These are phyloP conservation scores for Forsythia suspensa DNA, from an alignment of 257 asterid genomes.

Conservation along the genomic window DNA sequence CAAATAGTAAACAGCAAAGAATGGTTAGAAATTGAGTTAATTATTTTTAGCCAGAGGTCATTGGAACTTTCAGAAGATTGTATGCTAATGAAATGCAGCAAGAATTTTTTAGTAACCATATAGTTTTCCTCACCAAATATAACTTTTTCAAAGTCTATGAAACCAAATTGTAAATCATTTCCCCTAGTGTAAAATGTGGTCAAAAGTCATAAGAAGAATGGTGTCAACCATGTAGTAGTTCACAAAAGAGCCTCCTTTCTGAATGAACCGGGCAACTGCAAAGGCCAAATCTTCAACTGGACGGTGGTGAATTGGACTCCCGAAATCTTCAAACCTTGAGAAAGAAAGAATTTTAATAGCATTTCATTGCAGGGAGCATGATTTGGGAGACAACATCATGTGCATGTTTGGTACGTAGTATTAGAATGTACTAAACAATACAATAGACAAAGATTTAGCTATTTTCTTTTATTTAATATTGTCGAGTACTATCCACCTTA, in stretches of 20 bases:
- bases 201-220: neutral
- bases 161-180: neutral
- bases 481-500: neutral
- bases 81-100: neutral
- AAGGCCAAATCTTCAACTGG: constrained; percentile 97
- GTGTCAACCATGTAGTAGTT: constrained; percentile 82
- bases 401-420: too few relatives aligned
- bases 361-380: neutral
- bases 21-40: neutral
- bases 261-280: constrained; percentile 85
- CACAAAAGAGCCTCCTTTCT: constrained; percentile 94
- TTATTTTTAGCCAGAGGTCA: neutral
- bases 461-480: too few relatives aligned
- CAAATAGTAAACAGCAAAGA: neutral
- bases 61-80: neutral
- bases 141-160: neutral
- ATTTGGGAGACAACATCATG: too few relatives aligned
- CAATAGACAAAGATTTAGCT: neutral
- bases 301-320: constrained; percentile 82
- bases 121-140: neutral
- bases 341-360: neutral
- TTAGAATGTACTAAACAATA: neutral
- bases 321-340: constrained; percentile 87
- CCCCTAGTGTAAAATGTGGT: neutral
- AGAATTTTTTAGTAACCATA: neutral